A percentile compares a stretch with the other conserved stretches of the same genome.
These are phyloP conservation scores for Ascochyta rabiei DNA, from an alignment of 2,329 filamentous ascomycete species.

Conservation along the genomic window DNA sequence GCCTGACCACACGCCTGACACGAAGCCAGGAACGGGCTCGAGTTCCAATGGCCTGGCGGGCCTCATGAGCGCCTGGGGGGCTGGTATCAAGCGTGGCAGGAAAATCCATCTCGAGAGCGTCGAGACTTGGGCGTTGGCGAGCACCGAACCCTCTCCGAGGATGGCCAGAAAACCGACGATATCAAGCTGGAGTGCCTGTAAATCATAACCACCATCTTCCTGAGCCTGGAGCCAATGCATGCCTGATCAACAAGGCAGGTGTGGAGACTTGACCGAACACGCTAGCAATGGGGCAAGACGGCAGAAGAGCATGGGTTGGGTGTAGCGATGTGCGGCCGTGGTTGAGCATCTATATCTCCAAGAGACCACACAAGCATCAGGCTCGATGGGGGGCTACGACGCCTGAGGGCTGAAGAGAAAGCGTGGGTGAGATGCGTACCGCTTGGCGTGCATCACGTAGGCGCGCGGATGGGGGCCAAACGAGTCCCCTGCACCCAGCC, in stretches of 20 bases:
- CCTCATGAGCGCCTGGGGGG: conserved; percentile 57
- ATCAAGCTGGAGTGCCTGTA: conserved; percentile 57
- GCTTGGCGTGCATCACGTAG: background rate
- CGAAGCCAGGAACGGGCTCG: conserved; percentile 48
- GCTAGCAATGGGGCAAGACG: too few relatives aligned
- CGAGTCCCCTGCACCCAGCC: background rate
- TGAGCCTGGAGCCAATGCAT: conserved; percentile 47
- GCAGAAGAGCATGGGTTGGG: conserved; percentile 28
- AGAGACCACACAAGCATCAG: conserved; percentile 16
- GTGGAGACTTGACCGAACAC: too few relatives aligned
- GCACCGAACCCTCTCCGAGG: conserved; percentile 58
- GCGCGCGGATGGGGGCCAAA: conserved; percentile 6
- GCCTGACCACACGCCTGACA: conserved; percentile 56
- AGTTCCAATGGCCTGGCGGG: conserved; percentile 53
- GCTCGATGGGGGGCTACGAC: conserved; percentile 24
- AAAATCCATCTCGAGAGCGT: conserved; percentile 58
- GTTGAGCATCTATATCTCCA: conserved; percentile 8
- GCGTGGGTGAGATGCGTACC: background rate
- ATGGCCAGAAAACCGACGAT: conserved; percentile 63
- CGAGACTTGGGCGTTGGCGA: conserved; percentile 58
- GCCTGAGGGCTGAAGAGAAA: conserved; percentile 15
- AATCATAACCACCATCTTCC: conserved; percentile 25
- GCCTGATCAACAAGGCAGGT: background rate
- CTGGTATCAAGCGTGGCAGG: conserved; percentile 57
- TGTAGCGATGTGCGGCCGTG: conserved; percentile 12